phyloP scores from a whole-genome alignment of 2,329 filamentous ascomycete genomes.

The Clarireedia paspali region DNA sequence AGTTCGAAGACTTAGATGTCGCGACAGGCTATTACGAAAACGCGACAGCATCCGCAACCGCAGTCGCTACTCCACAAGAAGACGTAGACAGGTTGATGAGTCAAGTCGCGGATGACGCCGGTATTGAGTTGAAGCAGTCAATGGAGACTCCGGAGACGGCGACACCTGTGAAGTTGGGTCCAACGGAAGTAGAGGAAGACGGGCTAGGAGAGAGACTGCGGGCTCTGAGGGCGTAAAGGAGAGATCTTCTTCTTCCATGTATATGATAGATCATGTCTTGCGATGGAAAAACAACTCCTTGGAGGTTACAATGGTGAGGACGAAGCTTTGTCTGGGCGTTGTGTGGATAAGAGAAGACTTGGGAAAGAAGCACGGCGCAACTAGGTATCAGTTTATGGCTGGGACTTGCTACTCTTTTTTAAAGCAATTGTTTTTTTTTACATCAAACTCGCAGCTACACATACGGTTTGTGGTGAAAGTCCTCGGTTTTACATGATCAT shows the following conservation, averaged over 20 bases:
- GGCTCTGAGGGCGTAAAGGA: slow-evolving; percentile 35
- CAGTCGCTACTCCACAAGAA: slow-evolving; percentile 66
- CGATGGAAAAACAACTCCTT: too few species aligned
- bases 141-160: slow-evolving; percentile 53
- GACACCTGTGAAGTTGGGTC: slow-evolving; percentile 52
- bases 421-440: not conserved
- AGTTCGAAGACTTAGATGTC: slow-evolving; percentile 43
- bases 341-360: not conserved
- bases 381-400: not conserved
- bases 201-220: slow-evolving; percentile 53
- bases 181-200: slow-evolving; percentile 72
- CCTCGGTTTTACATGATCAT: too few species aligned
- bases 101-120: slow-evolving; percentile 81
- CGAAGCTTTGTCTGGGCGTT: not conserved
- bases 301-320: not conserved
- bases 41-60: slow-evolving; percentile 73
- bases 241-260: not conserved
- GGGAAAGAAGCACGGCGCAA: not conserved
- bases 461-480: too few species aligned
- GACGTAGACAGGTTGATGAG: slow-evolving; percentile 80
- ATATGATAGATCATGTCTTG: not conserved
- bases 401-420: not conserved
- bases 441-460: too few species aligned
- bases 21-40: slow-evolving; percentile 60
- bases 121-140: slow-evolving; percentile 72